Base-by-base conservation (phyloP, 139 green algal species). In the Coelastrella sp. region DNA sequence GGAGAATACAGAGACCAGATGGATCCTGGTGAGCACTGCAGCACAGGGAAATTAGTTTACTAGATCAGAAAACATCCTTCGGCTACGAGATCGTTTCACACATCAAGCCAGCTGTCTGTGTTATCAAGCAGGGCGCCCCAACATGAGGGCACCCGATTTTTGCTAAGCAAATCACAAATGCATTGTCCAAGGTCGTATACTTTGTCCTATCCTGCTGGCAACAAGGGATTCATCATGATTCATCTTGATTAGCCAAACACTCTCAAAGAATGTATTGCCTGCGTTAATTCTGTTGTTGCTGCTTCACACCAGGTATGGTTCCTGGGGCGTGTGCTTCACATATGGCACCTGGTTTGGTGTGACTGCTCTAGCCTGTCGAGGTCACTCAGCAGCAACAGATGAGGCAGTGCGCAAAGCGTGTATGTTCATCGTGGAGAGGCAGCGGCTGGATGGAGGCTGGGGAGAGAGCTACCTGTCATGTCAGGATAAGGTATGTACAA, bases 321-420 rank as follows among this genome's bases (percentile, higher is more conserved):
- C 89, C 66, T 99, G 98, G 98, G 98, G 90, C 32, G 96, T 99
- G 62, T 99, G 97, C 91, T 99, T 99, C 96, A 99, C 97, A 6
- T 99, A 99, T 85, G 98, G 76, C 32, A 95, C 92, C 83, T 99
- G 98, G 98, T 99, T 99, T 89, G 98, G 97, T 8, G 72, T 91
- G 19, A 86, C 90, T 2, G 97, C 92, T 11, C 92, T 99, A 60
- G 85, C 90, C 21, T 92, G 94, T 0, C 85, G 94, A 4, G 96
- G 95, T 17, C 77, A 95, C 27, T 93, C 40, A 25, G 92, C 89
- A 76, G 74, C 88, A 32, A 92, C 78, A 63, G 94, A 92, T 80
- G 59, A 85, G 9, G 87, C 83, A 5, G 53, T 94, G 57, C 79
- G 41, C 59, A 64, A 75, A 71, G 85, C 84, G 77, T 83, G 76